These are phyloP conservation scores for Globisporangium alternatum DNA, from an alignment of 352 stramenopile genomes.

Conservation along the genomic window DNA sequence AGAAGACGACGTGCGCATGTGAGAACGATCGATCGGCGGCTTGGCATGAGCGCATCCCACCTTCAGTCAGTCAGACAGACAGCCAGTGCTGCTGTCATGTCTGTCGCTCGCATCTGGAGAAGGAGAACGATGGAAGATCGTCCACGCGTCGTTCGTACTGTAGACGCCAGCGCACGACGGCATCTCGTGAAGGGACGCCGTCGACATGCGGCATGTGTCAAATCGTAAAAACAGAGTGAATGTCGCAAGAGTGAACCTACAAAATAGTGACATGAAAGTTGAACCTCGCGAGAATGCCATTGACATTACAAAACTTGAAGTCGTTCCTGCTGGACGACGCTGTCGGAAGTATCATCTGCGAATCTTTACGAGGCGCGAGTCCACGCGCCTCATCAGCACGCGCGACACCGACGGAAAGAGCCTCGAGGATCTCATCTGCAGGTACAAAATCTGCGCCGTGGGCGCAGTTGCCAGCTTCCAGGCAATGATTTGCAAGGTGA, in stretches of 20 bases:
- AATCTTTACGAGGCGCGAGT: not conserved
- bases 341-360: too few species aligned
- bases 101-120: not conserved
- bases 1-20: conserved; percentile 2
- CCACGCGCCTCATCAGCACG: not conserved
- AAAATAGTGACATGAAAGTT: not conserved
- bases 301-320: not conserved
- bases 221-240: not conserved
- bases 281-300: not conserved
- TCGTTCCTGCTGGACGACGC: not conserved
- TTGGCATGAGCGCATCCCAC: not conserved
- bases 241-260: not conserved
- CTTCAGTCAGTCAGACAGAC: too few species aligned
- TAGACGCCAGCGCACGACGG: conserved; percentile 4
- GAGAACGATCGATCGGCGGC: not conserved
- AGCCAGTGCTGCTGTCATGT: not conserved
- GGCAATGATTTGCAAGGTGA: not conserved
- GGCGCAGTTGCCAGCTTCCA: not conserved
- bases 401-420: not conserved
- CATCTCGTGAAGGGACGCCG: conserved; percentile 4
- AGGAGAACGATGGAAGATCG: conserved; percentile 7
- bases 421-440: not conserved
- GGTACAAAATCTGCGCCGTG: not conserved
- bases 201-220: not conserved
- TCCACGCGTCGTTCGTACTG: conserved; percentile 7